Percentiles rank a stretch among this genome's conserved stretches.
Evolutionary conservation across 2,329 filamentous ascomycete genomes (phyloP).

Genomic region (Trichoderma sp.): DNA sequence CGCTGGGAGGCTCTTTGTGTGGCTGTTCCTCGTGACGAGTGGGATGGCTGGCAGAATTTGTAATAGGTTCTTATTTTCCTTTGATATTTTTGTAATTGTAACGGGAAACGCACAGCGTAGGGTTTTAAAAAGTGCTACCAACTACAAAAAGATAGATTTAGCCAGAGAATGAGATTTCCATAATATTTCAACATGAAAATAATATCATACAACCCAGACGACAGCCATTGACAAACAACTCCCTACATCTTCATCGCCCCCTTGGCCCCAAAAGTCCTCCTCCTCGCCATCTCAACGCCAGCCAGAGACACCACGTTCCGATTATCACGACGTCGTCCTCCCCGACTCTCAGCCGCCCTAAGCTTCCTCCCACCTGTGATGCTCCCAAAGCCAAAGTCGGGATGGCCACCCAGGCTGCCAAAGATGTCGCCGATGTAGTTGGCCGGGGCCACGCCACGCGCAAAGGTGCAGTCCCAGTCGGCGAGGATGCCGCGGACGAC

Average conservation of each 20-base stretch:
- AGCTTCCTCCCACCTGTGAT: conserved; percentile 39
- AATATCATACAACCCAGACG: background rate
- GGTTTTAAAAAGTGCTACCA: background rate
- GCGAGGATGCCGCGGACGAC: conserved; percentile 63
- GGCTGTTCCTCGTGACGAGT: conserved; percentile 28
- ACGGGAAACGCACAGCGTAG: background rate
- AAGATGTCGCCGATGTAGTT: conserved; percentile 74
- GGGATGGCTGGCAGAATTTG: conserved; percentile 31
- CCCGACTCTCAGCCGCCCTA: conserved; percentile 21
- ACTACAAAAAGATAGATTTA: background rate
- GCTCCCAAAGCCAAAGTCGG: conserved; percentile 62
- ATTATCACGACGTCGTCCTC: background rate
- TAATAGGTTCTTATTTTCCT: background rate
- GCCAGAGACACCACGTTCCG: conserved; percentile 22
- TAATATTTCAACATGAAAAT: background rate
- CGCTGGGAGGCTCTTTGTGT: conserved; percentile 37
- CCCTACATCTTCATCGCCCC: conserved; percentile 25
- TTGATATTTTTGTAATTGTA: background rate
- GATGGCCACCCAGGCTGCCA: conserved; percentile 62
- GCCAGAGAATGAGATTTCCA: background rate
- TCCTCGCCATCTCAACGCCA: conserved; percentile 31
- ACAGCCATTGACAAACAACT: too few species aligned
- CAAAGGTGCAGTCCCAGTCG: conserved; percentile 60
- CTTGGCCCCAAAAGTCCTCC: conserved; percentile 27
- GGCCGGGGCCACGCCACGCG: conserved; percentile 52